Percentiles rank a stretch among this genome's conserved stretches.
Evolutionary conservation across 2,329 filamentous ascomycete genomes (phyloP).

Genomic region (Arthrobotrys conoides): DNA sequence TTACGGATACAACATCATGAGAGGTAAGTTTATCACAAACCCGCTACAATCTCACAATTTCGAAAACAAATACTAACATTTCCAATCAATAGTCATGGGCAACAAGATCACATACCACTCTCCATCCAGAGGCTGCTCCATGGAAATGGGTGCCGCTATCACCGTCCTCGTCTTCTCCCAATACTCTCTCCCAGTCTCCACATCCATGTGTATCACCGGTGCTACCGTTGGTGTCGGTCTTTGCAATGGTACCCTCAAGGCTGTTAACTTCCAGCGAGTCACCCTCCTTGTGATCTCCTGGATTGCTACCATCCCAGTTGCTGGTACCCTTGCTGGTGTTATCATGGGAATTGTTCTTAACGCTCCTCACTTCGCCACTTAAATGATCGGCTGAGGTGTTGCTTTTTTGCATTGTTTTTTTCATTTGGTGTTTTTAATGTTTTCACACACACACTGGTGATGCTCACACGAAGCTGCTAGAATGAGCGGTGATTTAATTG

Average conservation of each 20-base stretch:
- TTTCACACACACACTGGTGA: conserved; percentile 1
- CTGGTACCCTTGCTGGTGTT: conserved; percentile 73
- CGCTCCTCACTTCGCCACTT: conserved; percentile 70
- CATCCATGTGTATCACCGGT: conserved; percentile 76
- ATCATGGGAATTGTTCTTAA: conserved; percentile 76
- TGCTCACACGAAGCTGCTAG: conserved; percentile 21
- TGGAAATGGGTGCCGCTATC: conserved; percentile 74
- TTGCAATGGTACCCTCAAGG: conserved; percentile 73
- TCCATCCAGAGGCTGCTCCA: conserved; percentile 73
- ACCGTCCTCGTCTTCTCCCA: conserved; percentile 77
- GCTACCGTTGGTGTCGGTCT: conserved; percentile 76
- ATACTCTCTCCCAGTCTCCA: conserved; percentile 75
- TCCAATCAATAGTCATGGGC: conserved; percentile 69
- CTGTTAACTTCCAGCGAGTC: conserved; percentile 75
- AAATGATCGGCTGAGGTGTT: conserved; percentile 18
- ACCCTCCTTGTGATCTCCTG: conserved; percentile 74
- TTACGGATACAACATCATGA: conserved; percentile 77
- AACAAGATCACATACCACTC: conserved; percentile 77
- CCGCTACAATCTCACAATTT: conserved; percentile 68
- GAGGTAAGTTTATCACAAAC: conserved; percentile 68
- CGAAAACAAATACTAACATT: conserved; percentile 29
- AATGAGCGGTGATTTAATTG: conserved; percentile 20
- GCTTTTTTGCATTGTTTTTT: neutral
- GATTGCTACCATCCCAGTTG: conserved; percentile 74
- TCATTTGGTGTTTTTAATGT: conserved; percentile 8